Evolutionary conservation across 495 filamentous ascomycete genomes (phyloP), one percentile per base, ranked within the genome.

Genomic region (Hyaloscypha bicolor): DNA sequence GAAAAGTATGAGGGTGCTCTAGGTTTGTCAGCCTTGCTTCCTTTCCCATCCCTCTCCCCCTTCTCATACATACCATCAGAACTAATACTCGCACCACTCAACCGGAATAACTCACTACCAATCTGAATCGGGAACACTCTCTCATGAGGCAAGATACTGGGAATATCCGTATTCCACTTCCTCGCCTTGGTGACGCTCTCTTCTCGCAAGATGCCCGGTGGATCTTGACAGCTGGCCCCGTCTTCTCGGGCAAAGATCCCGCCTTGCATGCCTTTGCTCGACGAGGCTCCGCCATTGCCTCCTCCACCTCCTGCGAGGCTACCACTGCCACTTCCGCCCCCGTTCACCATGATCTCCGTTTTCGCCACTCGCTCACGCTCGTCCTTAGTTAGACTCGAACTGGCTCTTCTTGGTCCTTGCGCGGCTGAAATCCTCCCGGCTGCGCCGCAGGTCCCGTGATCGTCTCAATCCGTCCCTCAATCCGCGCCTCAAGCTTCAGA

Each of bases 1-100:
- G 95, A 97, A 77, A 99, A 97, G 77, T 97, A 99, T 67, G 95
- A 97, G 72, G 94, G 94, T 79, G 94, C 94, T 98, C 81, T 84
- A 81, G 76, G 77, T 81, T 74, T 76, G 74, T 87, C 77, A 87
- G 66, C 42, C 52, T 45, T 60, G 37, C 42, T 82, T 70, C 69
- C 71, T 31, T 55, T 48, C 31, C 3, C 55, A 6, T 19, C 16
- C 16, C 42, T 48, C 16, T 48, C 12, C 35, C 6, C 12, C 35
- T 35, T 19, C 1, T 37, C 51, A 68, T 68, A 88, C 91, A 83
- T 78, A 98, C 94, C 93, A 87, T 98, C 94, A 60, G 93, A 97
- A 55, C 92, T 94, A 68, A 98, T 86, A 57, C 93, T 96, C 21
- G 94, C 94, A n/a, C 94, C 94, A 0, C 93, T 97, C 51, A 98